phyloP scores from a whole-genome alignment of 805 yeast genomes.

The Candida stauntonica region DNA sequence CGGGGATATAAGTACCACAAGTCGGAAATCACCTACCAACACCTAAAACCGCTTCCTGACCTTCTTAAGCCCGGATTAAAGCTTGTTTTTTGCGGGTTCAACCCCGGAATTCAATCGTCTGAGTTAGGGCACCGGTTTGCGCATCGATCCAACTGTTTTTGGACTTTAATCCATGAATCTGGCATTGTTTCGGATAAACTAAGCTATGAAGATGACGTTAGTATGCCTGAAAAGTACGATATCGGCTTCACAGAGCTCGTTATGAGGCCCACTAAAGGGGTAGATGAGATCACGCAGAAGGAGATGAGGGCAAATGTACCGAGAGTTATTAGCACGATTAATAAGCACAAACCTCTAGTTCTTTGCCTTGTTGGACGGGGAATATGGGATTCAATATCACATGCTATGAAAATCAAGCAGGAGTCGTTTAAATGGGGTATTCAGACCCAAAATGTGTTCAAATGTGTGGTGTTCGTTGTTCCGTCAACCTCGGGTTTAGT shows the following conservation, averaged over 20 bases:
- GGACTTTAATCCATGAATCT: constrained; percentile 58
- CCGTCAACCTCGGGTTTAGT: constrained; percentile 77
- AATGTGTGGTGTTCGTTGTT: constrained; percentile 46
- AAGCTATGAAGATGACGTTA: constrained; percentile 36
- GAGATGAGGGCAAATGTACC: constrained; percentile 59
- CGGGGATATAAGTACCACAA: constrained; percentile 12
- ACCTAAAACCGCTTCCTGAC: constrained; percentile 25
- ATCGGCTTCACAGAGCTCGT: constrained; percentile 75
- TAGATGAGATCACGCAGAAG: constrained; percentile 43
- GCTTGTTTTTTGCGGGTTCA: constrained; percentile 63
- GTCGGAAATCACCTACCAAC: constrained; percentile 11
- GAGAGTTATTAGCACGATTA: constrained; percentile 42
- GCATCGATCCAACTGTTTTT: constrained; percentile 61
- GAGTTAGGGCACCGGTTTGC: constrained; percentile 66
- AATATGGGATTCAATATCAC: constrained; percentile 60
- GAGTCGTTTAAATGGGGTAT: constrained; percentile 51
- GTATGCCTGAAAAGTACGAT: constrained; percentile 32
- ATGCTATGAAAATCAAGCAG: constrained; percentile 27
- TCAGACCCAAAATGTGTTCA: constrained; percentile 21
- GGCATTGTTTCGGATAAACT: constrained; percentile 35
- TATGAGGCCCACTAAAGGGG: constrained; percentile 55
- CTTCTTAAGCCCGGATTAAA: constrained; percentile 23
- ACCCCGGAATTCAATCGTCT: constrained; percentile 66
- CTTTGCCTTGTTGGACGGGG: constrained; percentile 70
- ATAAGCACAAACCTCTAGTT: constrained; percentile 33